Conservation (phyloP, 2,329 filamentous ascomycete species). For the Hymenotorrendiella dingleyae region DNA sequence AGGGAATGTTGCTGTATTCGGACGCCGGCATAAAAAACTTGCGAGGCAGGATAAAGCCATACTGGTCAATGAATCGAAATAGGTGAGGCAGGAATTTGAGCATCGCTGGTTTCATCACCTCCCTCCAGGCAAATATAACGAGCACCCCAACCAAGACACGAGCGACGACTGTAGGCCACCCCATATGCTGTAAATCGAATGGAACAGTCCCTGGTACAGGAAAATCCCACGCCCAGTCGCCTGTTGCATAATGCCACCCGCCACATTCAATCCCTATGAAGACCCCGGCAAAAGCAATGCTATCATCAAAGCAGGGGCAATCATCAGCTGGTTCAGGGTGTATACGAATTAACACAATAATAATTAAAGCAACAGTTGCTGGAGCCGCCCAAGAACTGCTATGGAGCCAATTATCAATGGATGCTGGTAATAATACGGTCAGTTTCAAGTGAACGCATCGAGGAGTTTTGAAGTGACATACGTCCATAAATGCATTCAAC, state of each 20-base stretch:
- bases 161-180: slow-evolving; percentile 54
- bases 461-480: too few relatives aligned
- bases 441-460: too few relatives aligned
- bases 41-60: slow-evolving; percentile 74
- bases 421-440: too few relatives aligned
- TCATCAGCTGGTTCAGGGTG: slow-evolving; percentile 96
- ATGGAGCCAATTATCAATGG: slow-evolving; percentile 67
- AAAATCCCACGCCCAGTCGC: slow-evolving; percentile 41
- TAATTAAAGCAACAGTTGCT: slow-evolving; percentile 54
- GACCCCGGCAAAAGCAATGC: slow-evolving; percentile 86
- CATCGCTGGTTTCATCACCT: slow-evolving; percentile 77
- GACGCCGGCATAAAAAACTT: slow-evolving; percentile 88
- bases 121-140: slow-evolving; percentile 84
- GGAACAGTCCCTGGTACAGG: slow-evolving; percentile 53
- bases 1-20: slow-evolving; percentile 80
- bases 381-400: slow-evolving; percentile 59
- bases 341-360: slow-evolving; percentile 74
- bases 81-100: slow-evolving; percentile 75
- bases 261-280: slow-evolving; percentile 79
- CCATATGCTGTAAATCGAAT: slow-evolving; percentile 61
- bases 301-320: slow-evolving; percentile 95
- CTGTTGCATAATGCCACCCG: slow-evolving; percentile 65
- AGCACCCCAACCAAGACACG: slow-evolving; percentile 76
- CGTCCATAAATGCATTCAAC: slow-evolving; percentile 55
- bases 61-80: slow-evolving; percentile 77